These are phyloP conservation scores for Heritiera littoralis DNA, from an alignment of 345 rosid genomes.

Conservation along the genomic window DNA sequence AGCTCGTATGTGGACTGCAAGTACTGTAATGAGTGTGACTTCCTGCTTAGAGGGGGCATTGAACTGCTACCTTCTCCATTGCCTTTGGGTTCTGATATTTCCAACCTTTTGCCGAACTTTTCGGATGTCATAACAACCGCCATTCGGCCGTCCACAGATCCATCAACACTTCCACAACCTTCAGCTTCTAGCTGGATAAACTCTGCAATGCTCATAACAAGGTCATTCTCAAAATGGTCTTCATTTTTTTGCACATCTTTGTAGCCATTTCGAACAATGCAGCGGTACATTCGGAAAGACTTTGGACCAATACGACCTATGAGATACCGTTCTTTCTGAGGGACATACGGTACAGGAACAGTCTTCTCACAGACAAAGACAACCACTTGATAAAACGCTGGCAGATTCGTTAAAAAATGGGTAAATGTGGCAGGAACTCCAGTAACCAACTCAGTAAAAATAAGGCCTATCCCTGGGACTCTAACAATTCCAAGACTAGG, in stretches of 20 bases:
- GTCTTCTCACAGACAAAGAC: conserved; percentile 86
- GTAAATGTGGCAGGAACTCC: conserved; percentile 84
- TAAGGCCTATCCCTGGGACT: conserved; percentile 90
- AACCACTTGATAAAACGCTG: conserved; percentile 86
- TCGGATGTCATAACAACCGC: conserved; percentile 83
- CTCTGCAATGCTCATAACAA: conserved; percentile 88
- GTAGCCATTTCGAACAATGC: conserved; percentile 86
- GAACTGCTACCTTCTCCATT: conserved; percentile 45
- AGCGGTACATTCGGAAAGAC: conserved; percentile 80
- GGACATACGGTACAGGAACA: conserved; percentile 81
- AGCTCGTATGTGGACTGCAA: conserved; percentile 62
- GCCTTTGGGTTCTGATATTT: conserved; percentile 46
- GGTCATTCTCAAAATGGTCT: conserved; percentile 65
- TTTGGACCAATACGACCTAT: conserved; percentile 78
- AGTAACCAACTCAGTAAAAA: conserved; percentile 75
- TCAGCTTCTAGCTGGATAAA: conserved; percentile 92
- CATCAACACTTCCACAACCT: conserved; percentile 52
- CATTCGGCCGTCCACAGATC: conserved; percentile 63
- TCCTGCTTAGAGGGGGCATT: conserved; percentile 49
- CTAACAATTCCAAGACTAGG: conserved; percentile 86
- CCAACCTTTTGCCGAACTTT: conserved; percentile 63
- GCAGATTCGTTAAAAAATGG: conserved; percentile 80
- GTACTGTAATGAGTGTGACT: conserved; percentile 55
- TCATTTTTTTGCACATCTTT: conserved; percentile 73
- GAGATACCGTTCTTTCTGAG: conserved; percentile 79